Base-by-base conservation (phyloP, 306 rosid species). In the Cucumis cinereus region DNA sequence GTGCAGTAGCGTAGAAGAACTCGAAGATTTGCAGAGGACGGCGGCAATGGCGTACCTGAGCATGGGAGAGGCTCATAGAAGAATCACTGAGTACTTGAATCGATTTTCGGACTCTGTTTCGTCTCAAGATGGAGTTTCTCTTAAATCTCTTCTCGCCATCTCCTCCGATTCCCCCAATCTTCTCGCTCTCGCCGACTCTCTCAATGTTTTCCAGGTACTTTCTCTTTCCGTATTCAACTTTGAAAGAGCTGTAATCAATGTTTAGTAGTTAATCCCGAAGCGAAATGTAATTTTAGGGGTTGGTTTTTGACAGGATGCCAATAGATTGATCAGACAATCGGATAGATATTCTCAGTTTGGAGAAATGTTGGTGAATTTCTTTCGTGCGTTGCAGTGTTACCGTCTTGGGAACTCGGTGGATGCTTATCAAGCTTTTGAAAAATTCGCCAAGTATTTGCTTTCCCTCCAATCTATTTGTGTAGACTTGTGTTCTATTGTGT, bases 11-110 rank as follows among this genome's bases (percentile, higher is more conserved):
- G 62, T 7, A 19, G 56, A 41, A 23, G 11, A 20, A 33, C 56
- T 66, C 8, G 22, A 33, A 53, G 11, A 53, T 9, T 19, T 53
- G 77, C 61, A 61, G 63, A 62, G 63, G 38, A 30, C 12, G 73
- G 8, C 22, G 73, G 4, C 23, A 77, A 88, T 89, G 98, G 96
- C 97, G 81, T 88, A 87, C 82, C 57, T 84, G 88, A 90, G 96
- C 88, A 94, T 90, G 95, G 99, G 97, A 14, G 99, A 94, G 69
- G 93, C 99, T 0, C 95, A 90, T 63, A 82, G 97, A 79, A 89
- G 91, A 83, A 90, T 94, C 68, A 87, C 85, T 1, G 97, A 94
- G 17, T 94, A 80, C 82, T 88, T 94, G 30, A 86, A 81, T 79
- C 90, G 92, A 19, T 94, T 94, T 77, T 81, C 82, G 75, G 92